Conservation (phyloP, 2,329 filamentous ascomycete genomes). For the Beauveria brongniartii region DNA sequence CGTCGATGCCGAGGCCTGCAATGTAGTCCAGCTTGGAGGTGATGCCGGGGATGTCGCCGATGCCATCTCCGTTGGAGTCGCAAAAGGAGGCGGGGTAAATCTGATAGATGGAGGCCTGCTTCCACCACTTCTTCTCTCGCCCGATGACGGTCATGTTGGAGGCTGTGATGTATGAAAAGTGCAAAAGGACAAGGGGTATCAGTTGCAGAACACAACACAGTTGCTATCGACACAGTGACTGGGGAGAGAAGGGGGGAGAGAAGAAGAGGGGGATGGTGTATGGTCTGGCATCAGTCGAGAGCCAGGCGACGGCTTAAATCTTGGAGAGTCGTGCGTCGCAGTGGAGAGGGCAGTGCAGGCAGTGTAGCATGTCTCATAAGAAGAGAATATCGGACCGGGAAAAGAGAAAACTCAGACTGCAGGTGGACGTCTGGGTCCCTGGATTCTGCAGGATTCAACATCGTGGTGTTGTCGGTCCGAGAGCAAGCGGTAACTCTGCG, state of each 20-base stretch:
- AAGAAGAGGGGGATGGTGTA: background rate
- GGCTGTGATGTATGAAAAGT: background rate
- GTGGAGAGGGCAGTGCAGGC: background rate
- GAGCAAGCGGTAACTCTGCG: too few species aligned
- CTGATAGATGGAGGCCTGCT: constrained; percentile 49
- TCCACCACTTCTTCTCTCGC: constrained; percentile 40
- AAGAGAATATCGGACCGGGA: background rate
- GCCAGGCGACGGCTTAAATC: background rate
- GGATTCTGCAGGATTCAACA: background rate
- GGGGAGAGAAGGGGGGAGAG: too few species aligned
- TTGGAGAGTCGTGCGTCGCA: background rate
- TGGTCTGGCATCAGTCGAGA: background rate
- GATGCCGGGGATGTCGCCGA: constrained; percentile 57
- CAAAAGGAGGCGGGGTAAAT: constrained; percentile 52
- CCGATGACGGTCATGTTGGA: constrained; percentile 18
- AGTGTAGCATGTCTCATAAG: background rate
- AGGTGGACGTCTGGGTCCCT: background rate
- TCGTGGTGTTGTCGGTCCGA: constrained; percentile 1
- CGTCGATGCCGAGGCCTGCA: constrained; percentile 50
- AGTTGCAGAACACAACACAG: background rate
- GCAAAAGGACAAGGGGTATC: background rate
- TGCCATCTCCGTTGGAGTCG: constrained; percentile 49
- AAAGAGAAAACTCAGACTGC: background rate
- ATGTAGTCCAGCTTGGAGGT: constrained; percentile 55
- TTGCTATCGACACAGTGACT: background rate